phyloP scores from a whole-genome alignment of 345 rosid genomes.

The Gossypium thurberi region DNA sequence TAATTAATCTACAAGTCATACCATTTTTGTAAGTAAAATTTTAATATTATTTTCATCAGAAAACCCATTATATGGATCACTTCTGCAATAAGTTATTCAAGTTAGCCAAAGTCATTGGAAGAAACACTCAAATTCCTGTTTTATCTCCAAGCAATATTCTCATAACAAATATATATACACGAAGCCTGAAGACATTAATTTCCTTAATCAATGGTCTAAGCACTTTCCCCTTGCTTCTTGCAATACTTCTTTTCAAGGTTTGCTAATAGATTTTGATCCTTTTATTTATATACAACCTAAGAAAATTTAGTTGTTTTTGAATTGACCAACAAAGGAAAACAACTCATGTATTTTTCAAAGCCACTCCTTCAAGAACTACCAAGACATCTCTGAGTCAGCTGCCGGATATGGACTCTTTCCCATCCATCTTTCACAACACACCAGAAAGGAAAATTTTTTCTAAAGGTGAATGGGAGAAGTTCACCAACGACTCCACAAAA shows the following conservation, averaged over 20 bases:
- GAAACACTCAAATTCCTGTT: slow-evolving; percentile 34
- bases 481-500: slow-evolving; percentile 49
- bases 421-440: slow-evolving; percentile 59
- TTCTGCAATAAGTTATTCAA: slow-evolving; percentile 52
- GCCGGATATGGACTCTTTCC: slow-evolving; percentile 41
- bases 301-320: not conserved
- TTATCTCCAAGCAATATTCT: slow-evolving; percentile 32
- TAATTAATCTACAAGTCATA: too few species aligned
- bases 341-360: not conserved
- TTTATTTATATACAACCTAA: not conserved
- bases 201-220: slow-evolving; percentile 11
- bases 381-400: slow-evolving; percentile 23
- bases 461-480: slow-evolving; percentile 49
- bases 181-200: slow-evolving; percentile 28
- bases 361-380: slow-evolving; percentile 32
- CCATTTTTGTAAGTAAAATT: too few species aligned
- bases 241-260: slow-evolving; percentile 39
- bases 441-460: slow-evolving; percentile 61
- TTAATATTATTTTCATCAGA: too few species aligned
- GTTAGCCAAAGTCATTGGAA: slow-evolving; percentile 23
- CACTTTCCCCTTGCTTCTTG: slow-evolving; percentile 23
- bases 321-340: not conserved
- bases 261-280: slow-evolving; percentile 7
- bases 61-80: slow-evolving; percentile 8
- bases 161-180: slow-evolving; percentile 28